Percentiles rank a stretch among this genome's conserved stretches.
phyloP scores from a whole-genome alignment of 768 basidiomycete species.

The Leucocoprinus sp. region DNA sequence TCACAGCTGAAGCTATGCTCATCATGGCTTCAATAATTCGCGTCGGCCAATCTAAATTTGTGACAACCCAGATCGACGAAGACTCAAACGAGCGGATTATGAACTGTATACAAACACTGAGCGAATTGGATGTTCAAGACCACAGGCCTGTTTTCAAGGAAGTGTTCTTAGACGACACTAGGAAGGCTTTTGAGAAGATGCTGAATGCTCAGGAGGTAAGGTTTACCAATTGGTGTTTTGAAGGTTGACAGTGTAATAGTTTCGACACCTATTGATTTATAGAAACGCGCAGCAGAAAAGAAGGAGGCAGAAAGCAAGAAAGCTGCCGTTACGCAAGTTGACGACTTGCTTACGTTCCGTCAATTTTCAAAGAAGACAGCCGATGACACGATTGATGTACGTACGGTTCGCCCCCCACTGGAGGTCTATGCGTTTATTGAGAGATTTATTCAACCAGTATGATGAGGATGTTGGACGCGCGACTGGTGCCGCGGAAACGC shows the following conservation, averaged over 20 bases:
- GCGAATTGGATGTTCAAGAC: conserved; percentile 53
- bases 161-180: conserved; percentile 80
- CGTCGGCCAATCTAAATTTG: conserved; percentile 95
- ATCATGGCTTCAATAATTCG: conserved; percentile 98
- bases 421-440: no score
- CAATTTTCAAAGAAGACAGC: conserved; percentile 91
- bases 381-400: conserved; percentile 69
- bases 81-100: conserved; percentile 95
- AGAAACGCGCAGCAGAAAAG: conserved; percentile 91
- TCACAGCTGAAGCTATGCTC: conserved; percentile 94
- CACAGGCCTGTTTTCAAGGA: conserved; percentile 44
- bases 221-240: background rate
- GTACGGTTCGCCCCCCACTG: conserved; percentile 16
- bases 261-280: background rate
- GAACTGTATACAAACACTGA: conserved; percentile 91
- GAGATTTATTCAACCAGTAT: conserved; percentile 53
- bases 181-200: conserved; percentile 91
- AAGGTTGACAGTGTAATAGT: background rate
- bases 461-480: conserved; percentile 85
- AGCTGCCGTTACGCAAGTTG: conserved; percentile 75
- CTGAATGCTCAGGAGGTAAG: conserved; percentile 85
- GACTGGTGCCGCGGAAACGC: conserved; percentile 74
- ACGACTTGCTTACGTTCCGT: conserved; percentile 86
- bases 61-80: conserved; percentile 92
- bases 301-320: conserved; percentile 70